Conservation (phyloP, 352 stramenopile genomes). For the Globisporangium spinosum region DNA sequence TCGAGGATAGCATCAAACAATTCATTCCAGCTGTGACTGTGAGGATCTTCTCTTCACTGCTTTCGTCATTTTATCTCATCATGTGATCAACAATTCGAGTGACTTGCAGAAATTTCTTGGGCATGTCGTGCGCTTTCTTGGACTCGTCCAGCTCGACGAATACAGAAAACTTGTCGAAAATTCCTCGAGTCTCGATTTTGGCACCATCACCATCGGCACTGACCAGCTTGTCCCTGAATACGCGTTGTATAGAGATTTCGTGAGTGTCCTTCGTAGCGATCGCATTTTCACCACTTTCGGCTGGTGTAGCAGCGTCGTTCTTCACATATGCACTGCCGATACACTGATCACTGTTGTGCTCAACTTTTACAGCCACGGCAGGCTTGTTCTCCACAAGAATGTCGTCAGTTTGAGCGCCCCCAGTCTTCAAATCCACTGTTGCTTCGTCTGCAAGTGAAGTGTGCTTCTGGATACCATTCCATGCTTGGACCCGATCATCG, state of each 20-base stretch:
- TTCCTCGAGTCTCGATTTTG: neutral
- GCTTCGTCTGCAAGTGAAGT: neutral
- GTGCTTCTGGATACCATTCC: neutral
- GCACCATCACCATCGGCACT: neutral
- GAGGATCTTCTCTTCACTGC: neutral
- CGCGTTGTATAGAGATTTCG: slow-evolving; percentile 9
- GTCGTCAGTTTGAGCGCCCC: too few relatives aligned
- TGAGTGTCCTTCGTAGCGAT: neutral
- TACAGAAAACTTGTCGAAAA: slow-evolving; percentile 29
- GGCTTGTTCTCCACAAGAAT: neutral
- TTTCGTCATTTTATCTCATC: neutral
- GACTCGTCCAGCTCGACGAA: slow-evolving; percentile 29
- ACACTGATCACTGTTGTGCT: neutral
- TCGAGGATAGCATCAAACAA: too few relatives aligned
- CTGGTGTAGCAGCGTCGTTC: neutral
- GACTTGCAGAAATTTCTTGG: slow-evolving; percentile 35
- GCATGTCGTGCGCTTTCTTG: slow-evolving; percentile 10
- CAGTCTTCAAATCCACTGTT: neutral
- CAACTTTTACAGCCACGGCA: neutral
- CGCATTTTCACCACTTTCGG: neutral
- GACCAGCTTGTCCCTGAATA: neutral
- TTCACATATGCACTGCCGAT: neutral
- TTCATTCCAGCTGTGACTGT: neutral
- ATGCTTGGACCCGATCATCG: neutral
- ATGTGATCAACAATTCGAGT: slow-evolving; percentile 17